A percentile compares a stretch with the other conserved stretches of the same genome.
Evolutionary conservation across 2,329 filamentous ascomycete species (phyloP).

Genomic region (Fusarium nematophilum): DNA sequence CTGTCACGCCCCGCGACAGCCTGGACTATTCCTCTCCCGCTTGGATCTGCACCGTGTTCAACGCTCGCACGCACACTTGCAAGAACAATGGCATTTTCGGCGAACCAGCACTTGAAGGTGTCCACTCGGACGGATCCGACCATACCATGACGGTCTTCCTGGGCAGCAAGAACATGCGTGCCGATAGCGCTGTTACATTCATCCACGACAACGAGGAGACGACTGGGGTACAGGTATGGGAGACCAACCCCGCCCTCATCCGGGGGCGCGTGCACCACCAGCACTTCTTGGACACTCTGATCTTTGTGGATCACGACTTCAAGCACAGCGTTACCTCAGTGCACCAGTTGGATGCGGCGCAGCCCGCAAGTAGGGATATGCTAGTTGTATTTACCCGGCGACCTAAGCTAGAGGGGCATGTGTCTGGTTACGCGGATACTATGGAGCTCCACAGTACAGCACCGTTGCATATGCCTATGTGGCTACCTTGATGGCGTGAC

Average conservation of each 20-base stretch:
- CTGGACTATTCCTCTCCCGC: slow-evolving; percentile 42
- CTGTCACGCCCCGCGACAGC: slow-evolving; percentile 24
- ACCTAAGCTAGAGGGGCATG: slow-evolving; percentile 37
- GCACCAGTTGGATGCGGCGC: slow-evolving; percentile 30
- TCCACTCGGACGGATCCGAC: slow-evolving; percentile 47
- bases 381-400: slow-evolving; percentile 43
- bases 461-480: slow-evolving; percentile 36
- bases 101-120: slow-evolving; percentile 47
- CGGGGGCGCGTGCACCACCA: slow-evolving; percentile 39
- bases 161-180: slow-evolving; percentile 42
- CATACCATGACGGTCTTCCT: slow-evolving; percentile 47
- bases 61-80: slow-evolving; percentile 41
- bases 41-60: slow-evolving; percentile 44
- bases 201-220: slow-evolving; percentile 42
- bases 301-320: slow-evolving; percentile 43
- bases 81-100: slow-evolving; percentile 33
- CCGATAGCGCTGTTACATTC: slow-evolving; percentile 43
- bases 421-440: slow-evolving; percentile 38
- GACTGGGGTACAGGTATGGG: slow-evolving; percentile 33
- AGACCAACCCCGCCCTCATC: slow-evolving; percentile 37
- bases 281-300: slow-evolving; percentile 40
- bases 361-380: slow-evolving; percentile 41
- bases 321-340: slow-evolving; percentile 44
- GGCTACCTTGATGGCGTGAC: slow-evolving; percentile 26
- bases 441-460: slow-evolving; percentile 35